Evolutionary conservation across 345 rosid genomes (phyloP).

Genomic region (Salix viminalis): DNA sequence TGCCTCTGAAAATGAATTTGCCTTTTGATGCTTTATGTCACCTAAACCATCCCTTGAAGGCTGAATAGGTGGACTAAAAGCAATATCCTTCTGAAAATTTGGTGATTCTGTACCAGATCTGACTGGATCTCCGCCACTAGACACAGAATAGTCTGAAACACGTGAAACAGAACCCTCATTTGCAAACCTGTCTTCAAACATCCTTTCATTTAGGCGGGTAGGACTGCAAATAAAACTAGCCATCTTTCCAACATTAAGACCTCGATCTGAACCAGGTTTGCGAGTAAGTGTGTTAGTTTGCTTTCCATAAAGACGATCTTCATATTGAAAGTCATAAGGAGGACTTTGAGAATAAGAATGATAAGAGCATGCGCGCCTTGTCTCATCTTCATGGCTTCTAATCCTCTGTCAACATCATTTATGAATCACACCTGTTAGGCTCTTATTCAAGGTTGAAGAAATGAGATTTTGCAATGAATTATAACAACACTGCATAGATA

Average conservation of each 20-base stretch:
- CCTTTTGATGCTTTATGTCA: conserved; percentile 27
- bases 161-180: conserved; percentile 81
- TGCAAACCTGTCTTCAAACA: conserved; percentile 70
- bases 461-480: conserved; percentile 9
- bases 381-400: conserved; percentile 54
- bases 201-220: conserved; percentile 54
- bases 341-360: conserved; percentile 99
- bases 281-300: conserved; percentile 56
- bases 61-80: conserved; percentile 56
- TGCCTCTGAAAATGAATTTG: conserved; percentile 41
- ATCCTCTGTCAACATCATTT: conserved; percentile 50
- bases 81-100: conserved; percentile 54
- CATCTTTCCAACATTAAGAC: conserved; percentile 50
- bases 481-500: conserved; percentile 1
- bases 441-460: conserved; percentile 14
- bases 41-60: conserved; percentile 37
- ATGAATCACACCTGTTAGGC: conserved; percentile 17
- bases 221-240: conserved; percentile 82
- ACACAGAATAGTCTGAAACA: conserved; percentile 75
- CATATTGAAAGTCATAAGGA: conserved; percentile 95
- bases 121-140: conserved; percentile 73
- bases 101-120: conserved; percentile 68
- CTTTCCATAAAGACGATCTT: conserved; percentile 81
- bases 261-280: conserved; percentile 91
- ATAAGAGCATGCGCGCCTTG: conserved; percentile 88